Evolutionary conservation across 2,329 filamentous ascomycete genomes (phyloP).

Genomic region (Chrysosporium queenslandicum): DNA sequence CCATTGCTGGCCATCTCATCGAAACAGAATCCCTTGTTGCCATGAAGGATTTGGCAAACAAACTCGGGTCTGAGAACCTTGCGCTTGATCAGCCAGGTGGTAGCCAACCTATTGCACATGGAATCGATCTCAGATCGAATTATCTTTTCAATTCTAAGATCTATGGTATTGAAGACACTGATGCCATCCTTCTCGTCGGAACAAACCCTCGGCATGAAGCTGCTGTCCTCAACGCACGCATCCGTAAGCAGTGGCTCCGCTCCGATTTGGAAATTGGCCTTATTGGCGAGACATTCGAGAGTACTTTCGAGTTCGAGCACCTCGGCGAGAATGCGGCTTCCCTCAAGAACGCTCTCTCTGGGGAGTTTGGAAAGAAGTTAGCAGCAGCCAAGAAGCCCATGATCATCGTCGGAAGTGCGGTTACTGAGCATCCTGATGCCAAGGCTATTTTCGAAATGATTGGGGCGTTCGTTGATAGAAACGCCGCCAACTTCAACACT

Average conservation of each 20-base stretch:
- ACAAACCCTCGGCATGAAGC: conserved; percentile 95
- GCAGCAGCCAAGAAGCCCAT: conserved; percentile 80
- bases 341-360: conserved; percentile 74
- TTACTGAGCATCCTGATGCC: conserved; percentile 81
- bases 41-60: conserved; percentile 95
- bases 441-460: conserved; percentile 90
- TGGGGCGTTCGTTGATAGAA: conserved; percentile 85
- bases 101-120: conserved; percentile 75
- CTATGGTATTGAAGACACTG: conserved; percentile 84
- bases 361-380: conserved; percentile 87
- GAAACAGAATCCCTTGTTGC: conserved; percentile 91
- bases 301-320: conserved; percentile 91
- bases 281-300: conserved; percentile 81
- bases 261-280: conserved; percentile 89
- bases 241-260: conserved; percentile 94
- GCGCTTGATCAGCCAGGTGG: conserved; percentile 83
- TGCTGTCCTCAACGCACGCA: conserved; percentile 87
- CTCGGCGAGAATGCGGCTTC: conserved; percentile 68
- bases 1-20: conserved; percentile 77
- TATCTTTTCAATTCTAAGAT: conserved; percentile 97
- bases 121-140: conserved; percentile 85
- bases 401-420: conserved; percentile 89
- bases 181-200: conserved; percentile 81
- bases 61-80: conserved; percentile 89
- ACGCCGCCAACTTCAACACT: conserved; percentile 76